These are phyloP conservation scores for Jacaranda mimosifolia DNA, from an alignment of 257 asterid genomes.

Conservation along the genomic window DNA sequence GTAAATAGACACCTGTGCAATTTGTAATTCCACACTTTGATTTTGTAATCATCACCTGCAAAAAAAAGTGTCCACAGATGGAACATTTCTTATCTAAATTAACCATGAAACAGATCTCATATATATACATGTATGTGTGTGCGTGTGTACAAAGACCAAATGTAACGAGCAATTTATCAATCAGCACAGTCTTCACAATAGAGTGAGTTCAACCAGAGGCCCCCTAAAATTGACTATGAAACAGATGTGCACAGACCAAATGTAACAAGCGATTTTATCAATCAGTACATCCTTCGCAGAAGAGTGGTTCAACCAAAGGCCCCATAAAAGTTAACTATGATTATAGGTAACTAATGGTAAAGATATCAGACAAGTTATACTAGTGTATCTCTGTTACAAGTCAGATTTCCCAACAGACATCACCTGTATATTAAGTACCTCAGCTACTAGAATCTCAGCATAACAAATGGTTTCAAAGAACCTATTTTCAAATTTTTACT, in stretches of 20 bases:
- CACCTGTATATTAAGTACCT: background rate
- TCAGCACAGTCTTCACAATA: constrained; percentile 15
- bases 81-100: constrained; percentile 1
- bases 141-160: background rate
- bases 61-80: constrained; percentile 12
- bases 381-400: background rate
- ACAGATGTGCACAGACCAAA: background rate
- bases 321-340: background rate
- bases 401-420: constrained; percentile 13
- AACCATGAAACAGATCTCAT: background rate
- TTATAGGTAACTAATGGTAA: background rate
- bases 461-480: background rate
- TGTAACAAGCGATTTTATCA: constrained; percentile 3
- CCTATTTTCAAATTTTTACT: background rate
- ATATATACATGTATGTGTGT: background rate
- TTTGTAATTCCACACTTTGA: constrained; percentile 97
- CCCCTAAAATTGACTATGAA: background rate
- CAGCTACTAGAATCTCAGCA: background rate
- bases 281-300: constrained; percentile 7
- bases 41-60: constrained; percentile 99
- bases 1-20: constrained; percentile 95
- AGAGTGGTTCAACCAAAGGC: constrained; percentile 13
- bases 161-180: background rate
- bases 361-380: background rate
- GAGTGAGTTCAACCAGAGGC: constrained; percentile 10